phyloP scores from a whole-genome alignment of 257 asterid species.

The Cinchona pubescens region DNA sequence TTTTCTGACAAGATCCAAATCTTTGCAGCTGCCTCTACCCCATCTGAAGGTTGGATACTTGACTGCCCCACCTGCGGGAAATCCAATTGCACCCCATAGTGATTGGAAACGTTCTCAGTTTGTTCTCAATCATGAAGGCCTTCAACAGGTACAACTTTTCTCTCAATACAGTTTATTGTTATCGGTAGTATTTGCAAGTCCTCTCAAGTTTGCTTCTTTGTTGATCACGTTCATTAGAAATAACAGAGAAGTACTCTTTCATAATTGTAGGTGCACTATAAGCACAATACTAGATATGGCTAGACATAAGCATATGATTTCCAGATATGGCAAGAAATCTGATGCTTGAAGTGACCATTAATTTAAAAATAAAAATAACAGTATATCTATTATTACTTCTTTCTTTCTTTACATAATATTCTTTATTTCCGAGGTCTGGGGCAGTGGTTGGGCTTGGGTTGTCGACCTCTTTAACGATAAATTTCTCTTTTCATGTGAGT shows the following conservation, averaged over 20 bases:
- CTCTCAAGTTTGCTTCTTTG: constrained; percentile 9
- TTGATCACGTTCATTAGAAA: neutral
- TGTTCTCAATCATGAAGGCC: constrained; percentile 83
- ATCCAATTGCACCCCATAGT: constrained; percentile 84
- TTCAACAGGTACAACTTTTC: constrained; percentile 63
- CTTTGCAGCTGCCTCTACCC: constrained; percentile 92
- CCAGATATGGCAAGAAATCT: neutral
- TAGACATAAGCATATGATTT: neutral
- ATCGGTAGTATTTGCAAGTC: neutral
- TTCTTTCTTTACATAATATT: neutral
- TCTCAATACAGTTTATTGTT: neutral
- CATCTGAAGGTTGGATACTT: constrained; percentile 85
- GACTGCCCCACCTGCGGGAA: constrained; percentile 90
- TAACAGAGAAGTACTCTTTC: neutral
- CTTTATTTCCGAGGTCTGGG: neutral
- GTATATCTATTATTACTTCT: neutral
- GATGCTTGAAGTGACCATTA: neutral
- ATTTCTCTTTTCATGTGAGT: neutral
- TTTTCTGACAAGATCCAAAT: constrained; percentile 24
- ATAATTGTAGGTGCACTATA: neutral
- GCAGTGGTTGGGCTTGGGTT: neutral
- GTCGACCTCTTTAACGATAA: neutral
- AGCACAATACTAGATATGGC: neutral
- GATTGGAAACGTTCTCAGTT: constrained; percentile 89
- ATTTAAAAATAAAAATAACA: neutral